Conservation (phyloP, 1,284 basidiomycete genomes). For the Farysia itapuensis region DNA sequence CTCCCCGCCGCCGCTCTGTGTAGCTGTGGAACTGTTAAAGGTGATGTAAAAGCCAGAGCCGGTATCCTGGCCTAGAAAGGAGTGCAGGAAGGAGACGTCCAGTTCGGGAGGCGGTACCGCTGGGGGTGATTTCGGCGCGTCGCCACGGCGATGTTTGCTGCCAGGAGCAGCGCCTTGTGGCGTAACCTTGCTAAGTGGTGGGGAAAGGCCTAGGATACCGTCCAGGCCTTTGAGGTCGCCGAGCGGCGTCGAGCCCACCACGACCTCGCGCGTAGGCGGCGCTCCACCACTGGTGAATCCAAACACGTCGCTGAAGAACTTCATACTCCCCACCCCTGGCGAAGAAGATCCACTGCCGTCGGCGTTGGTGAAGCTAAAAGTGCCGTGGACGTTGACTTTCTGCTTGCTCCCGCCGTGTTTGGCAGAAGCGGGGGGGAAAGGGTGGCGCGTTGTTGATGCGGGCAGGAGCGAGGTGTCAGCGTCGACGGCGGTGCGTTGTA, state of each 20-base stretch:
- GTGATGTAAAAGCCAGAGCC: slow-evolving; percentile 16
- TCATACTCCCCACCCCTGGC: no score
- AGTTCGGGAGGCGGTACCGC: no score
- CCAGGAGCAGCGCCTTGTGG: no score
- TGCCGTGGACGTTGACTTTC: not conserved
- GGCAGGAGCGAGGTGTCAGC: slow-evolving; percentile 3
- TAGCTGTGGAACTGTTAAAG: not conserved
- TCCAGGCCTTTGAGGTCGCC: slow-evolving; percentile 6
- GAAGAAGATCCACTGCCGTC: not conserved
- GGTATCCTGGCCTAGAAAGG: slow-evolving; percentile 2
- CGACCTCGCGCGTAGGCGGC: slow-evolving; percentile 2
- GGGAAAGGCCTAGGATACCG: slow-evolving; percentile 24
- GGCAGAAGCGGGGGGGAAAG: slow-evolving; percentile 7
- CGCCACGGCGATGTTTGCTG: no score
- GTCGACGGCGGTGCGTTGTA: slow-evolving; percentile 2
- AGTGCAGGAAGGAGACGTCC: slow-evolving; percentile 10
- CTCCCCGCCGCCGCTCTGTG: slow-evolving; percentile 7
- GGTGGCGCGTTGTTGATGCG: not conserved
- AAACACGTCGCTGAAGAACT: not conserved
- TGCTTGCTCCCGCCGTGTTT: not conserved
- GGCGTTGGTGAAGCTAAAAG: not conserved
- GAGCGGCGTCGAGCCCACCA: slow-evolving; percentile 4
- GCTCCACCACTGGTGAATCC: slow-evolving; percentile 1
- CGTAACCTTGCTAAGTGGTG: no score
- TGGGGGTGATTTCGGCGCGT: no score